Base-by-base conservation (phyloP, 108 stramenopile genomes). In the Skeletonema potamos region DNA sequence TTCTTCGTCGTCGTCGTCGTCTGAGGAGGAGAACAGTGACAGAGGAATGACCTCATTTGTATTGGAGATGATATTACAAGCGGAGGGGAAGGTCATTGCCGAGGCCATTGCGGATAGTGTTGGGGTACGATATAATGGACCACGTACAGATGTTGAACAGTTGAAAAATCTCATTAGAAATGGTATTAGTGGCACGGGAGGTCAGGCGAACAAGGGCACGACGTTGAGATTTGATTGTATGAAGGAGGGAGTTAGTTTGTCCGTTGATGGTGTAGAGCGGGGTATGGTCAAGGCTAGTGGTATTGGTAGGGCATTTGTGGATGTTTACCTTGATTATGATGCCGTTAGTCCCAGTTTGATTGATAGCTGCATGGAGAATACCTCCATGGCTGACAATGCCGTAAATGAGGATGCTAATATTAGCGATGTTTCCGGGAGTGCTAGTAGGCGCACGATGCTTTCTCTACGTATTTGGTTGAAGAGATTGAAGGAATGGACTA, bases 391-490 rank as follows among this genome's bases (percentile, higher is more conserved):
- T 28, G n/a, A 24, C 22, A 64, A 27, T 28, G 22, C 15, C 10
- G 39, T 51, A 15, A 27, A 10, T 8, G 62, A 20, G 37, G 24
- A 17, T 22, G 9, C 30, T 0, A 51, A 3, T 32, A 29, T 22
- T 13, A 28, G 26, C 27, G 44, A 64, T 43, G 27, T 17, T 12
- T 6, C 20, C 0, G 48, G 26, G 13, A 46, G 33, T 26, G 62
- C 22, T 12, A 72, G 70, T 36, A 62, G 34, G 22, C 43, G 44
- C 41, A 34, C 41, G 15, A 72, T 72, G 70, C 70, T 72, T 36
- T 72, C 70, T 18, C 51, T 72, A 7, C 70, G 70, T 28, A 62
- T 72, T 61, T 62, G 18, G 34, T 34, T 72, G 48, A 72, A 72
- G 48, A 10, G 64, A 51, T 32, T 66, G 48, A 66, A 32, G 18